Percentiles rank a stretch among this genome's conserved stretches.
Conservation (phyloP, 2,329 filamentous ascomycete genomes). For the Ceratocystis destructans region DNA sequence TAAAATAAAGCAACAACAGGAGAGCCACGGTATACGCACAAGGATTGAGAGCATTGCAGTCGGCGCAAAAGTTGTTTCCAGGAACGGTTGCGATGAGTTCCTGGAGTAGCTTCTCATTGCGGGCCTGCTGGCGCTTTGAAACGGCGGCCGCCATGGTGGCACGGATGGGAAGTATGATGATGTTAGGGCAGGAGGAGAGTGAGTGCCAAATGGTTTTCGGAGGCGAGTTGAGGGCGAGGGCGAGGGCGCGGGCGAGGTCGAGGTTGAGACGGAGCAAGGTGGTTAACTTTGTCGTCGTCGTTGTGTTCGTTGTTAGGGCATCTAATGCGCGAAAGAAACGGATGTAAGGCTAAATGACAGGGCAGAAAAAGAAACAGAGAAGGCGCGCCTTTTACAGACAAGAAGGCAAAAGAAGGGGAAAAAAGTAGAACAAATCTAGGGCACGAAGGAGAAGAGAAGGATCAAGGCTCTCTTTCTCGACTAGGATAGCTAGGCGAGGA, state of each 20-base stretch:
- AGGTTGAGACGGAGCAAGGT: no score
- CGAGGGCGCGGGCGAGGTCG: no score
- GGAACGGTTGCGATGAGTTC: constrained; percentile 71
- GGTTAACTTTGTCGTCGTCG: no score
- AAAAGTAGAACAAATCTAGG: neutral
- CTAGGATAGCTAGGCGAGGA: constrained; percentile 1
- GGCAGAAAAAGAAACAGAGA: neutral
- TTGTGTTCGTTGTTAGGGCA: neutral
- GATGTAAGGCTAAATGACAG: neutral
- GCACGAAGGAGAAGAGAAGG: neutral
- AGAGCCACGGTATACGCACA: constrained; percentile 39
- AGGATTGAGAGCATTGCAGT: constrained; percentile 85
- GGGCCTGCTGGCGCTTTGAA: constrained; percentile 83
- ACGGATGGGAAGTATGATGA: neutral
- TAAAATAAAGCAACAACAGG: constrained; percentile 5
- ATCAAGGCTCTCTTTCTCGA: neutral
- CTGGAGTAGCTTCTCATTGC: constrained; percentile 84
- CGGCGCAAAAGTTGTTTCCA: constrained; percentile 87
- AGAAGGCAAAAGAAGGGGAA: neutral
- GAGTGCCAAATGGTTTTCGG: no score
- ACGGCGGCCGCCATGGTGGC: constrained; percentile 17
- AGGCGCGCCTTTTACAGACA: no score
- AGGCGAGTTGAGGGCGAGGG: no score
- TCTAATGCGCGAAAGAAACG: neutral
- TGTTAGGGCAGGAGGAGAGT: neutral